Percentiles rank a stretch among this genome's conserved stretches.
phyloP scores from a whole-genome alignment of 2,329 filamentous ascomycete genomes.

The Sclerotinia subarctica region DNA sequence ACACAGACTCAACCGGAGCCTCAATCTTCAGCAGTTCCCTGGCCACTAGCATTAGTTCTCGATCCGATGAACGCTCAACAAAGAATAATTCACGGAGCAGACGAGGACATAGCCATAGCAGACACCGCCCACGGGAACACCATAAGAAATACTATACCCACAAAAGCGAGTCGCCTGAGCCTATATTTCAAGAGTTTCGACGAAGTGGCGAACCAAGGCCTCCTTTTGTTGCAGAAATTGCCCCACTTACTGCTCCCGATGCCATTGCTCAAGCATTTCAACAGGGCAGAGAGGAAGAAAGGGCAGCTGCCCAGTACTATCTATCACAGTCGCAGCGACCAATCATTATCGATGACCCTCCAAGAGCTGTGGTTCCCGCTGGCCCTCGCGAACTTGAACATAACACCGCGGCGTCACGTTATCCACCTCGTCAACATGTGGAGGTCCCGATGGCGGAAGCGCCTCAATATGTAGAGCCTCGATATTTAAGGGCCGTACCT shows the following conservation, averaged over 20 bases:
- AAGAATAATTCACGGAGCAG: constrained; percentile 10
- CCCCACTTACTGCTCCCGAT: constrained; percentile 25
- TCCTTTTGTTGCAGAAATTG: constrained; percentile 20
- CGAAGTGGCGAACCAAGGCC: constrained; percentile 4
- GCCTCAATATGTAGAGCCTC: constrained; percentile 15
- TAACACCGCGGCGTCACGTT: neutral
- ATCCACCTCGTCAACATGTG: constrained; percentile 19
- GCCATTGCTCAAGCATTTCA: constrained; percentile 30
- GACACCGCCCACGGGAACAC: constrained; percentile 25
- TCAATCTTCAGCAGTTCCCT: constrained; percentile 21
- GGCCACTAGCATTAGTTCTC: constrained; percentile 26
- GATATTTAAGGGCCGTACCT: constrained; percentile 9
- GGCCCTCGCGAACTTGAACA: constrained; percentile 15
- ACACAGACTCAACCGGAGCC: constrained; percentile 19
- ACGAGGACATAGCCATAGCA: constrained; percentile 29
- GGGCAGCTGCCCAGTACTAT: constrained; percentile 23
- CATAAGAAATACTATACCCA: constrained; percentile 25
- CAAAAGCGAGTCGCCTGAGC: constrained; percentile 27
- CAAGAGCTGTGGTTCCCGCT: constrained; percentile 15
- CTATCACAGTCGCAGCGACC: constrained; percentile 21
- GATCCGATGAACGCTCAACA: constrained; percentile 21
- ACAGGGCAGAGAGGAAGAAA: constrained; percentile 32
- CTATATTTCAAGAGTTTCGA: constrained; percentile 7
- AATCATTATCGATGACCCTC: constrained; percentile 7
- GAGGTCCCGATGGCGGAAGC: constrained; percentile 14